These are phyloP conservation scores for Arthrobotrys sphaeroides DNA, from an alignment of 2,329 filamentous ascomycete species.

Conservation along the genomic window DNA sequence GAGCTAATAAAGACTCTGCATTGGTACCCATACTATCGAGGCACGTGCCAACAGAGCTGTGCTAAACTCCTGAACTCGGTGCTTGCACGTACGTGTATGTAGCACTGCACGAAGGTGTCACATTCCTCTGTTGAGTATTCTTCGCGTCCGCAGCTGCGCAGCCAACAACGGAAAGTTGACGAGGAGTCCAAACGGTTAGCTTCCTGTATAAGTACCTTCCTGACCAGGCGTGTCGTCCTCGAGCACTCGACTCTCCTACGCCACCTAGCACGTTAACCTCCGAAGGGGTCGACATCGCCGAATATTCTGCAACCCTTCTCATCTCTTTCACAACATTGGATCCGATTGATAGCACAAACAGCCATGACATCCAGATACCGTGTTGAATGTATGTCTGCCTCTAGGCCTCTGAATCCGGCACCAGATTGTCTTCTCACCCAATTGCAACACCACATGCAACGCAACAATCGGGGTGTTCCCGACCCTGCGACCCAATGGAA, in stretches of 20 bases:
- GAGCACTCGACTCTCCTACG: too few species aligned
- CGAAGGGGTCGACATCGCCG: neutral
- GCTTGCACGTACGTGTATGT: neutral
- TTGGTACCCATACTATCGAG: too few species aligned
- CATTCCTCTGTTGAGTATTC: neutral
- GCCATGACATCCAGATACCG: slow-evolving; percentile 52
- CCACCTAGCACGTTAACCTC: neutral
- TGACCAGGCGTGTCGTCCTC: neutral
- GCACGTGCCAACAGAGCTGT: neutral
- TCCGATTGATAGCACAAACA: neutral
- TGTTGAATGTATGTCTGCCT: slow-evolving; percentile 51
- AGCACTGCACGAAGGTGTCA: slow-evolving; percentile 6
- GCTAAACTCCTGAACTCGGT: too few species aligned
- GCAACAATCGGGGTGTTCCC: neutral
- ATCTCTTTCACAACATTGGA: neutral
- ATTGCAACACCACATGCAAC: neutral
- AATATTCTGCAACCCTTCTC: neutral
- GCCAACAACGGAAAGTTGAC: slow-evolving; percentile 11
- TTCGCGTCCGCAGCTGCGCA: neutral
- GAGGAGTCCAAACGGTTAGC: neutral
- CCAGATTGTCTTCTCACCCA: too few species aligned
- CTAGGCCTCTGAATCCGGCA: too few species aligned
- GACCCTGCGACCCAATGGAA: too few species aligned
- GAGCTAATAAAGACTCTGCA: too few species aligned
- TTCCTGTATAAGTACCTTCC: slow-evolving; percentile 10